A percentile compares a stretch with the other conserved stretches of the same genome.
Conservation (phyloP, 345 rosid species). For the Citrus sinensis region DVS_A1.0 CM039163.1:47855001-47855500, state of each 20-base stretch:
- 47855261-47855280: background rate
- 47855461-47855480: fast-evolving
- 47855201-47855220: constrained; percentile 61
- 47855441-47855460: fast-evolving
- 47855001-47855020: too few species aligned
- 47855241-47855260: background rate
- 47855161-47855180: constrained; percentile 63
- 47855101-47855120: constrained; percentile 56
- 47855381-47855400: fast-evolving
- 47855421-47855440: too few species aligned
- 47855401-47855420: fast-evolving
- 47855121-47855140: constrained; percentile 45
- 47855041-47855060: background rate
- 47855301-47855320: fast-evolving
- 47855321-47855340: too few species aligned
- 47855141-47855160: constrained; percentile 58
- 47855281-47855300: background rate
- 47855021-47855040: too few species aligned
- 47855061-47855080: background rate
- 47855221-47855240: constrained; percentile 69
- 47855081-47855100: constrained; percentile 39
- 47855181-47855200: constrained; percentile 62
- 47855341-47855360: too few species aligned
- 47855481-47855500: too few species aligned
- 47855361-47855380: too few species aligned